These are phyloP conservation scores for Pistacia integerrima DNA, from an alignment of 345 rosid species.

Conservation along the genomic window DNA sequence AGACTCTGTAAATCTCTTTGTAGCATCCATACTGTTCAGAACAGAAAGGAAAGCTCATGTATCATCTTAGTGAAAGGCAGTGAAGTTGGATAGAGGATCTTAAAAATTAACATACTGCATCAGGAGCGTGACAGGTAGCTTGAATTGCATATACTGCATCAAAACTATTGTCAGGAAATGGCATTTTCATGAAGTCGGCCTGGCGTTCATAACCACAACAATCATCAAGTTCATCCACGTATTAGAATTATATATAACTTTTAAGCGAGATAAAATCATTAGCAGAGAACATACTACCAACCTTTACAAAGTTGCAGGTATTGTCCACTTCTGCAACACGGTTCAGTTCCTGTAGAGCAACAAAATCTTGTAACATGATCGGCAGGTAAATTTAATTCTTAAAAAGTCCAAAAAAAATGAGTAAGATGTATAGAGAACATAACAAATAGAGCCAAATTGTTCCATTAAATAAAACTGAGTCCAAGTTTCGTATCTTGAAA, in stretches of 20 bases:
- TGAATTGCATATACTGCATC: constrained; percentile 97
- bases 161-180: constrained; percentile 80
- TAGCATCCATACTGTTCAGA: constrained; percentile 79
- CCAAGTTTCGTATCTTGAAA: too few species aligned
- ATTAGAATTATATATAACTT: background rate
- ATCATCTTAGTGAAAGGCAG: background rate
- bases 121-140: constrained; percentile 99
- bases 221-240: background rate
- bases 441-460: too few species aligned
- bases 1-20: constrained; percentile 88
- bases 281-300: constrained; percentile 26
- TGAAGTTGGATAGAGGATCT: constrained; percentile 7
- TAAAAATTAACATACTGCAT: constrained; percentile 68
- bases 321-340: constrained; percentile 75
- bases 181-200: constrained; percentile 99
- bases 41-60: background rate
- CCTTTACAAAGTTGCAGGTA: constrained; percentile 95
- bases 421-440: too few species aligned
- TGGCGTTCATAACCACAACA: constrained; percentile 33
- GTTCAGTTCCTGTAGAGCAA: constrained; percentile 69
- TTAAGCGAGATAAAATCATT: background rate
- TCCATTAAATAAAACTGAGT: too few species aligned
- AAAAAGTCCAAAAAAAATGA: too few species aligned
- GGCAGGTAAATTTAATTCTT: too few species aligned
- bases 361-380: background rate